Conservation (phyloP, 176 grass and related monocot species). For the Rhynchospora pubera region DNA sequence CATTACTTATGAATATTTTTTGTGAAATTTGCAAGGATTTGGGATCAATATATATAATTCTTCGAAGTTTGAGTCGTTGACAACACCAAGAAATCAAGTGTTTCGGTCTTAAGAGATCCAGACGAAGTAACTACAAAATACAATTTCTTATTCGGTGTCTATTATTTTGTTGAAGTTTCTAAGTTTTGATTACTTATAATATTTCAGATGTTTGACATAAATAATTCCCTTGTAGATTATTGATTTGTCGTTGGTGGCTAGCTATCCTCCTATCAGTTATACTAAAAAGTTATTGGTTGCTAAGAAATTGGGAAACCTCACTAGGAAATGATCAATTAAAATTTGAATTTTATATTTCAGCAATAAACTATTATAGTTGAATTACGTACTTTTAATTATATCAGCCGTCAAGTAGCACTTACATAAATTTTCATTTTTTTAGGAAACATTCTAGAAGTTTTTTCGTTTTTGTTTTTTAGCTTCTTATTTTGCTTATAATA, state of each 20-base stretch:
- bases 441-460: not conserved
- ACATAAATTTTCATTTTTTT: no score
- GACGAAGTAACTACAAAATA: not conserved
- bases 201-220: constrained; percentile 11
- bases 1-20: no score
- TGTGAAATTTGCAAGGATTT: no score
- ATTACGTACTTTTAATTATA: not conserved
- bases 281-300: not conserved
- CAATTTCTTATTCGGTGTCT: not conserved
- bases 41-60: not conserved
- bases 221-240: not conserved
- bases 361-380: not conserved
- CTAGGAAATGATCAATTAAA: not conserved
- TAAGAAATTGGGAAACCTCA: not conserved
- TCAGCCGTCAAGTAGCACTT: not conserved
- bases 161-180: not conserved
- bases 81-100: not conserved
- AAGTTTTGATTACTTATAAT: not conserved
- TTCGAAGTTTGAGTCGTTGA: not conserved
- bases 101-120: not conserved
- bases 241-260: not conserved
- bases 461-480: not conserved
- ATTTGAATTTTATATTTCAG: not conserved
- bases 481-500: not conserved
- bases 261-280: not conserved